Conservation (phyloP, 805 yeast genomes). For the Clavispora fructus region DNA sequence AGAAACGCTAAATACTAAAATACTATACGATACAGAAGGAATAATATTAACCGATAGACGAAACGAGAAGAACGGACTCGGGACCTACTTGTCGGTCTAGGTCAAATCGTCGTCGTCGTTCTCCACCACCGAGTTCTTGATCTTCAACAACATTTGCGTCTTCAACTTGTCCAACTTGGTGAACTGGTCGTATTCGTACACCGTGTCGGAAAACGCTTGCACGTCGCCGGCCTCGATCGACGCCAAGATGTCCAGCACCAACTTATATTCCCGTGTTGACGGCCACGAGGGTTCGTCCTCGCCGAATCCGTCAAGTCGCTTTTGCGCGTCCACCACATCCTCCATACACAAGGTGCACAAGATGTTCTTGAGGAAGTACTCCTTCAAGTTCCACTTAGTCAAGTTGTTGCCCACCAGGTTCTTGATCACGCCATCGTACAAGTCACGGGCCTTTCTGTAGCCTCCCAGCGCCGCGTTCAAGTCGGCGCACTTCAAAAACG, state of each 20-base stretch:
- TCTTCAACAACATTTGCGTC: conserved; percentile 74
- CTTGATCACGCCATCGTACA: conserved; percentile 74
- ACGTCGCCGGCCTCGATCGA: conserved; percentile 78
- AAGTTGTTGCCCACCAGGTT: conserved; percentile 68
- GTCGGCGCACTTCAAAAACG: conserved; percentile 85
- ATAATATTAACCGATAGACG: no score
- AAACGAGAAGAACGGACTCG: no score
- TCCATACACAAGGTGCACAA: conserved; percentile 79
- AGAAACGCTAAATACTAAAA: background rate
- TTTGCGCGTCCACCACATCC: conserved; percentile 81
- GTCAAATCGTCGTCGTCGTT: conserved; percentile 64
- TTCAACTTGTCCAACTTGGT: conserved; percentile 87
- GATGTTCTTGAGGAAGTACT: conserved; percentile 79
- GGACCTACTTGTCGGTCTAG: no score
- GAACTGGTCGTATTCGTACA: conserved; percentile 83
- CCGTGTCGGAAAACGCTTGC: conserved; percentile 66
- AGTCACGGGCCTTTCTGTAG: conserved; percentile 67
- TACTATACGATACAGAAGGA: background rate
- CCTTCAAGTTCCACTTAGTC: conserved; percentile 89
- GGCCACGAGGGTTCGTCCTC: conserved; percentile 74
- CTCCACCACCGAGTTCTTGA: conserved; percentile 67
- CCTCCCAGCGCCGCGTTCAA: conserved; percentile 66
- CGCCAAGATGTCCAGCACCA: conserved; percentile 61
- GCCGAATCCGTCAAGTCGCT: conserved; percentile 56
- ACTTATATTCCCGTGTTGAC: conserved; percentile 68